Evolutionary conservation across 2,329 filamentous ascomycete genomes (phyloP).

Genomic region (Curvularia sp.): DNA sequence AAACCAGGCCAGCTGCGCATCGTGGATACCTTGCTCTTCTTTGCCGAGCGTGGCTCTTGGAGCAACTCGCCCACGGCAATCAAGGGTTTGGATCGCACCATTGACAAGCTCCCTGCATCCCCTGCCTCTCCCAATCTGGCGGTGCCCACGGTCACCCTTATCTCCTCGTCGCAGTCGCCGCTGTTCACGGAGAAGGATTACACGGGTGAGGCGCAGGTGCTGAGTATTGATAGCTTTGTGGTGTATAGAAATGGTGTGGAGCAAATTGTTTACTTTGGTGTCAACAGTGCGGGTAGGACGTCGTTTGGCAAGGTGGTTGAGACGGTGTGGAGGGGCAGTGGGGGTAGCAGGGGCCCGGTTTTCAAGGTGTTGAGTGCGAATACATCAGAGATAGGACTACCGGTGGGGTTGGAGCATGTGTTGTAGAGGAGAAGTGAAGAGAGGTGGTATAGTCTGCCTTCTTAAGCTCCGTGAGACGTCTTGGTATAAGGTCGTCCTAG

Average conservation of each 20-base stretch:
- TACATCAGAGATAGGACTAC: slow-evolving; percentile 16
- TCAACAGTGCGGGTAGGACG: slow-evolving; percentile 12
- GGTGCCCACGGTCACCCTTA: slow-evolving; percentile 4
- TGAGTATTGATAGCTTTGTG: slow-evolving; percentile 20
- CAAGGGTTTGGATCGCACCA: slow-evolving; percentile 10
- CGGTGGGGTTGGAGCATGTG: slow-evolving; percentile 22
- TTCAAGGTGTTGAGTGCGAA: slow-evolving; percentile 17
- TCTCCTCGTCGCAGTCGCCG: slow-evolving; percentile 15
- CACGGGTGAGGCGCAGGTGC: slow-evolving; percentile 14
- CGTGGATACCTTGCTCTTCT: slow-evolving; percentile 9
- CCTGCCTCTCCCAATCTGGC: background rate
- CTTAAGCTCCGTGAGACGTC: too few relatives aligned
- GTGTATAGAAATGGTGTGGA: slow-evolving; percentile 10
- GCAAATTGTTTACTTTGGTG: slow-evolving; percentile 18
- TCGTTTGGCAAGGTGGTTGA: slow-evolving; percentile 24
- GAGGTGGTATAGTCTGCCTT: background rate
- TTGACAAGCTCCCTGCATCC: slow-evolving; percentile 1
- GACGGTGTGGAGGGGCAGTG: slow-evolving; percentile 14
- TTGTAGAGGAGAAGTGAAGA: background rate
- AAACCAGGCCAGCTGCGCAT: slow-evolving; percentile 22
- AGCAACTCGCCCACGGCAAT: slow-evolving; percentile 16
- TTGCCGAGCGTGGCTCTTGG: slow-evolving; percentile 19
- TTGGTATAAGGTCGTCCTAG: too few relatives aligned
- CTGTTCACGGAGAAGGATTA: slow-evolving; percentile 21
- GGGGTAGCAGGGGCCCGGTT: slow-evolving; percentile 5